Evolutionary conservation across 805 yeast species (phyloP), one percentile per base, ranked within the genome.

Genomic region (Saturnispora diversa): DNA sequence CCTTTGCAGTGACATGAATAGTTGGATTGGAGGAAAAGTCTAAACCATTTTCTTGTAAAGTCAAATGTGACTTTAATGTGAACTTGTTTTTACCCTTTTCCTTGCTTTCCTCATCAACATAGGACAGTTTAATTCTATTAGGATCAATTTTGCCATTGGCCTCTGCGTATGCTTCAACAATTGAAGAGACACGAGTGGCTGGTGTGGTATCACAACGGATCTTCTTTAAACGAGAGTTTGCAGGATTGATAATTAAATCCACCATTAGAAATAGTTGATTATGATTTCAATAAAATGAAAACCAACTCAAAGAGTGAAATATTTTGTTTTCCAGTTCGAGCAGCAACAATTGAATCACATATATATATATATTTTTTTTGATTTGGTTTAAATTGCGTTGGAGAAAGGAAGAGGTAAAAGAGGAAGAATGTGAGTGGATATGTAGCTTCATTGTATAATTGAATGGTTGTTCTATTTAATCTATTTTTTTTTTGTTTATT

Each of bases 1-100:
- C 98, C 59, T 90, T 88, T 41, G 83, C 83, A 48, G 64, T 74
- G 11, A 87, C 65, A 11, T 63, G 68, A 19, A 67, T 52, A 8
- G 65, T 49, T 17, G 63, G 62, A 31, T 65, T 33, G 11, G 51
- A 44, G 3, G 46, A 44, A 37, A 60, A 58, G 34, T 46, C 54
- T n/a, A 63, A 54, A 1, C 74, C 74, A 44, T 70, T 70, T n/a
- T 62, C 67, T 24, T 56, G 60, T 30, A 80, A 62, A 13, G 72
- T 58, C 39, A 67, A 65, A 30, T 64, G 64, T 19, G 62, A 53
- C 42, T 66, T 67, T 54, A 78, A 59, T 3, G 77, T 71, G 12
- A 60, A 53, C 44, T 70, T 66, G 45, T 60, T 61, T 23, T 59
- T 54, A 29, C 53, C 59, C 37, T 58, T 61, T n/a, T 54, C 47